These are phyloP conservation scores for Rhododendron molle DNA, from an alignment of 148 eudicot genomes.

Conservation along the genomic window DNA sequence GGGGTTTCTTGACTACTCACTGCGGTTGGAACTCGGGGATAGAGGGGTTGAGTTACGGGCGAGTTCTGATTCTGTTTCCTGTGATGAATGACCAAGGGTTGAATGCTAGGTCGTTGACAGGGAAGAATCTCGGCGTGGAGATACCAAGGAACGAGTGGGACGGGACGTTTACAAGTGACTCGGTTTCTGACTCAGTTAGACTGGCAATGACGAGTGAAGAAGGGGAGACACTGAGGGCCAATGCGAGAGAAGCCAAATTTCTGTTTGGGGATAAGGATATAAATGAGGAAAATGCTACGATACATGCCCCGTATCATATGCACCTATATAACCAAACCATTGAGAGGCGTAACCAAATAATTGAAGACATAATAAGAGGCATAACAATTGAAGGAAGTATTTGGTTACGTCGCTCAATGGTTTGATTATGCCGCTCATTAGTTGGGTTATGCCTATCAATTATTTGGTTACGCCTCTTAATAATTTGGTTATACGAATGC, in stretches of 20 bases:
- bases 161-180: conserved; percentile 40
- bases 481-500: no score
- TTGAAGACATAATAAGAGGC: no score
- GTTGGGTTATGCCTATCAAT: no score
- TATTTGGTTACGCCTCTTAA: no score
- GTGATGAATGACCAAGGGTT: conserved; percentile 68
- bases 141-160: conserved; percentile 43
- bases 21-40: conserved; percentile 63
- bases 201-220: conserved; percentile 45
- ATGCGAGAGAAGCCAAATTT: conserved; percentile 30
- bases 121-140: conserved; percentile 53
- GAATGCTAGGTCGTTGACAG: conserved; percentile 43
- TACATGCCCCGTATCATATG: no score
- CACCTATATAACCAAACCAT: no score
- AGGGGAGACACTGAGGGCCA: conserved; percentile 46
- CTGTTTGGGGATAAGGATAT: conserved; percentile 34
- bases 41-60: conserved; percentile 25
- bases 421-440: no score
- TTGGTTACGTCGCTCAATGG: no score
- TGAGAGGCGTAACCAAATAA: no score
- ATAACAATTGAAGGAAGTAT: no score
- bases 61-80: conserved; percentile 52
- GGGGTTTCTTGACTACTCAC: conserved; percentile 67
- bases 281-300: not conserved
- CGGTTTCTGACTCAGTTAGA: conserved; percentile 40